Conservation (phyloP, 2,329 filamentous ascomycete species). For the Helotiales sp. region DNA sequence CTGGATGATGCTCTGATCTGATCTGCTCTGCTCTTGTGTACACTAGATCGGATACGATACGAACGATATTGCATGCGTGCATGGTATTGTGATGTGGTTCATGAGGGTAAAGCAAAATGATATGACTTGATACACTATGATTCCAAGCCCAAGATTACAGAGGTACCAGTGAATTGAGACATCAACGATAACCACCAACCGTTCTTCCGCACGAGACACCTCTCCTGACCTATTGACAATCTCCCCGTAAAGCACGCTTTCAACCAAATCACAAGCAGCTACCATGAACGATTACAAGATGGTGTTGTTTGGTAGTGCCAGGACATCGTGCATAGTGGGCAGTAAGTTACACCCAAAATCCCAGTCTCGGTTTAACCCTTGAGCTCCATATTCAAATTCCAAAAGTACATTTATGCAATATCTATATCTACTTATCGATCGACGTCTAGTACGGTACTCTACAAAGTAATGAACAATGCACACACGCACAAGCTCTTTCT, state of each 20-base stretch:
- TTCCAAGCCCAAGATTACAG: background rate
- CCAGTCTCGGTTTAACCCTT: too few relatives aligned
- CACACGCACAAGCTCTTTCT: background rate
- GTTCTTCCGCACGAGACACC: too few relatives aligned
- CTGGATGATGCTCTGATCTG: too few relatives aligned
- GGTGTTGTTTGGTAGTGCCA: too few relatives aligned
- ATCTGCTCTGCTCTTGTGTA: constrained; percentile 36
- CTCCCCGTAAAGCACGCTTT: too few relatives aligned
- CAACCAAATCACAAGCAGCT: too few relatives aligned
- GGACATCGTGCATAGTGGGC: too few relatives aligned
- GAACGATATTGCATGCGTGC: constrained; percentile 10
- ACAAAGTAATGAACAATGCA: background rate
- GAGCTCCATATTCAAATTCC: background rate
- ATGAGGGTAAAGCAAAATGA: constrained; percentile 29
- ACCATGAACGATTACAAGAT: too few relatives aligned
- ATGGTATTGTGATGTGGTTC: constrained; percentile 27
- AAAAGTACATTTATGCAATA: constrained; percentile 11
- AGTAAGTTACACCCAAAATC: too few relatives aligned
- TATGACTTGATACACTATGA: constrained; percentile 20
- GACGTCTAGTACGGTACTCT: background rate
- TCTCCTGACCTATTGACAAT: too few relatives aligned
- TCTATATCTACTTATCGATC: constrained; percentile 32
- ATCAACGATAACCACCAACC: too few relatives aligned
- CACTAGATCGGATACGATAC: constrained; percentile 30
- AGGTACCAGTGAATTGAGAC: too few relatives aligned